A percentile compares a stretch with the other conserved stretches of the same genome.
phyloP scores from a whole-genome alignment of 2,329 filamentous ascomycete species.

The Colletotrichum sp. region DNA sequence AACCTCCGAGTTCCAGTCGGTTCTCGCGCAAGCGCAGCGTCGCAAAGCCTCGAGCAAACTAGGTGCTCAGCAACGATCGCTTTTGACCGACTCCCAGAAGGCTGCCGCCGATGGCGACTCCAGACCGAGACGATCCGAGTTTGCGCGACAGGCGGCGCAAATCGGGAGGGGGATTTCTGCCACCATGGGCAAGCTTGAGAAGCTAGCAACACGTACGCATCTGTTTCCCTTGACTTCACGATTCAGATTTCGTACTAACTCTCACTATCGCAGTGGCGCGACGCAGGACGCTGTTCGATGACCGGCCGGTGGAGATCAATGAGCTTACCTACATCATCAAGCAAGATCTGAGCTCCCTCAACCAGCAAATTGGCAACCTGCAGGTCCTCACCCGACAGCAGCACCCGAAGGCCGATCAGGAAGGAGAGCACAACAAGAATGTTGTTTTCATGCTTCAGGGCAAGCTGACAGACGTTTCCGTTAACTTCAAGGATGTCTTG shows the following conservation, averaged over 20 bases:
- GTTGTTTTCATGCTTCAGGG: conserved; percentile 91
- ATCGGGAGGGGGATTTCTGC: conserved; percentile 90
- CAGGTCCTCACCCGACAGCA: conserved; percentile 78
- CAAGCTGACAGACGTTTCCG: conserved; percentile 85
- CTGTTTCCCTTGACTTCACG: neutral
- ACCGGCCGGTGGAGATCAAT: conserved; percentile 92
- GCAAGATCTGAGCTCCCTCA: conserved; percentile 84
- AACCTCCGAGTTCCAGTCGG: conserved; percentile 92
- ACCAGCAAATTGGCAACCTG: conserved; percentile 86
- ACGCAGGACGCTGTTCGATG: conserved; percentile 95
- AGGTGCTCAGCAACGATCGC: conserved; percentile 78
- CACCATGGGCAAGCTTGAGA: conserved; percentile 94
- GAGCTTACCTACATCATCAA: conserved; percentile 95
- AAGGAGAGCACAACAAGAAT: conserved; percentile 98
- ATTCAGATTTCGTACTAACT: neutral
- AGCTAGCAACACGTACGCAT: conserved; percentile 78
- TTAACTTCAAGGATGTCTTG: conserved; percentile 96
- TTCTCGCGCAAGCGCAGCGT: conserved; percentile 84
- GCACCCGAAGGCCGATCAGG: conserved; percentile 75
- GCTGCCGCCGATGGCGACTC: conserved; percentile 59
- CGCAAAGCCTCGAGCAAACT: conserved; percentile 78
- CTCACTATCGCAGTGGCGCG: conserved; percentile 72
- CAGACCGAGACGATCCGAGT: conserved; percentile 77
- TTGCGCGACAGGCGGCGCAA: conserved; percentile 87
- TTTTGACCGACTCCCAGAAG: conserved; percentile 77